Evolutionary conservation across 176 grass and related monocot genomes (phyloP), one percentile per base, ranked within the genome.

Genomic region (Dactylis glomerata): DNA sequence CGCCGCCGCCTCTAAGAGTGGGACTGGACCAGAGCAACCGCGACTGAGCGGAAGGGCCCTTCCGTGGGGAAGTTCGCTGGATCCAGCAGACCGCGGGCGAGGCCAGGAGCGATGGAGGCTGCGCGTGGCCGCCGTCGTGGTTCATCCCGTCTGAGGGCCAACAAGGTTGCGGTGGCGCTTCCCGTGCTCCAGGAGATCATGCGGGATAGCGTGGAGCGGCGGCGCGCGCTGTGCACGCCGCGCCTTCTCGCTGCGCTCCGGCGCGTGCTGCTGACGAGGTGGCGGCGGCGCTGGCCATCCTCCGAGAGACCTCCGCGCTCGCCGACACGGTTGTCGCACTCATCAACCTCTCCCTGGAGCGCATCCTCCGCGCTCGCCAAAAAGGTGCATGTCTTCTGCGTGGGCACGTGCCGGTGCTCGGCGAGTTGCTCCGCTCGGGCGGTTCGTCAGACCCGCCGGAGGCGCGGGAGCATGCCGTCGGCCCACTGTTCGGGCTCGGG

Each of bases 281-380:
- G n/a, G n/a, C n/a, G n/a, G n/a, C n/a, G n/a, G n/a, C n/a, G n/a
- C n/a, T n/a, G n/a, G n/a, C n/a, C 5, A 65, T 87, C 64, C 89
- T 69, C 23, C 58, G 78, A 10, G 81, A 80, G 69, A 65, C 77
- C 37, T 28, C 33, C 32, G 77, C 89, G 24, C 95, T 80, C 5
- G 66, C 62, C 16, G 87, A 92, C 33, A 92, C 92, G 8, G 16
- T 85, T 1, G 95, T 92, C 0, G 75, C 87, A 12, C 41, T 97
- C 16, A 90, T 94, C 15, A 97, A 97, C 77, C 90, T 97, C 17
- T 94, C 92, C 5, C 82, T 94, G 1, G 92, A 97, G 67, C 78
- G n/a, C n/a, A n/a, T n/a, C n/a, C n/a, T n/a, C n/a, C n/a, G n/a
- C 83, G 26, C n/a, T n/a, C n/a, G 79, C 64, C 1, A 97, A 97